These are phyloP conservation scores for Magnaporthiopsis rhizophila DNA, from an alignment of 2,329 filamentous ascomycete genomes.

Conservation along the genomic window DNA sequence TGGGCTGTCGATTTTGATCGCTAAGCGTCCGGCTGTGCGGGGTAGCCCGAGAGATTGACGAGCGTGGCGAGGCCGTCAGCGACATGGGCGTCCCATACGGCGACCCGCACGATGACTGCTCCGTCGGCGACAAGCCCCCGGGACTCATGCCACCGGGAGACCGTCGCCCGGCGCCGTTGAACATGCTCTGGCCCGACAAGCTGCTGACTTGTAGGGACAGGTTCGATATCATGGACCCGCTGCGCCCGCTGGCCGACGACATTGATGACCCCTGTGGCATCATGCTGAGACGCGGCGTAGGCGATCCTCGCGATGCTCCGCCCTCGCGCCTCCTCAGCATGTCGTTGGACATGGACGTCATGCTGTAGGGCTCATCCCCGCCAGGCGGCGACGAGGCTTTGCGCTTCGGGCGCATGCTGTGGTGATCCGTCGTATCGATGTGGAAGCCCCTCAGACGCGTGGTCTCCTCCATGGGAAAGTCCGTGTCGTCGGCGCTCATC, in stretches of 20 bases:
- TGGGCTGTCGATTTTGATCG: constrained; percentile 25
- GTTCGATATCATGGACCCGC: constrained; percentile 39
- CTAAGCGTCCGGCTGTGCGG: constrained; percentile 40
- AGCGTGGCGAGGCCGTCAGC: constrained; percentile 40
- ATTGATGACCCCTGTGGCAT: constrained; percentile 38
- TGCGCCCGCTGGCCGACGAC: constrained; percentile 32
- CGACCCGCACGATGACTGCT: constrained; percentile 32
- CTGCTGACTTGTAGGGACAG: constrained; percentile 35
- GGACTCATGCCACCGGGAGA: constrained; percentile 38
- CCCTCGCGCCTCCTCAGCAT: constrained; percentile 40
- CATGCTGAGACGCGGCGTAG: constrained; percentile 39
- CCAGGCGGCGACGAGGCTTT: constrained; percentile 46
- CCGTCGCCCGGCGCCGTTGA: constrained; percentile 24
- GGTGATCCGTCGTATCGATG: constrained; percentile 30
- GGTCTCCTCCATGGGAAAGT: constrained; percentile 38
- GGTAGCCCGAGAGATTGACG: constrained; percentile 31
- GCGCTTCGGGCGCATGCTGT: constrained; percentile 41
- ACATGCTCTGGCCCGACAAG: constrained; percentile 33
- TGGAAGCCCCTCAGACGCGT: constrained; percentile 31
- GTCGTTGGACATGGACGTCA: constrained; percentile 31
- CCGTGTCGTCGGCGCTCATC: constrained; percentile 41
- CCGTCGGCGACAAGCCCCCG: constrained; percentile 42
- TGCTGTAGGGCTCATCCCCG: constrained; percentile 37
- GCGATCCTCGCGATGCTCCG: constrained; percentile 38
- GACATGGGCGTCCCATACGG: constrained; percentile 41